Conservation (phyloP, 257 asterid species). For the Ligustrum vulgare region DNA sequence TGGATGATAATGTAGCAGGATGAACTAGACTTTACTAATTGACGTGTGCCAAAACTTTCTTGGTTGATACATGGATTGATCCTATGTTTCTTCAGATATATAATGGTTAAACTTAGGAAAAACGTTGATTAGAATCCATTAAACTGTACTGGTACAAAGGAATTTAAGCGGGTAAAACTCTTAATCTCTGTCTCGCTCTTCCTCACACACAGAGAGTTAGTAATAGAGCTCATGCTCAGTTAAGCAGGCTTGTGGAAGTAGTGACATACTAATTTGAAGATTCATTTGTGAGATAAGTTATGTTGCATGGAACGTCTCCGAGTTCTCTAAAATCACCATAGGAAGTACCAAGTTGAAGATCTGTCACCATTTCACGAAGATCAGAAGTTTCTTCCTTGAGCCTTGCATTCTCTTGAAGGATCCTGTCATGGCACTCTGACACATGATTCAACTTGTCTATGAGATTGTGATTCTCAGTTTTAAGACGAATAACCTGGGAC, state of each 20-base stretch:
- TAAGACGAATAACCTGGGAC: slow-evolving; percentile 71
- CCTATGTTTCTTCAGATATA: slow-evolving; percentile 10
- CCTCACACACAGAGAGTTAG: background rate
- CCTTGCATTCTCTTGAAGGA: slow-evolving; percentile 53
- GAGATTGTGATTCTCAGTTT: slow-evolving; percentile 59
- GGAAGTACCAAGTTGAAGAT: slow-evolving; percentile 48
- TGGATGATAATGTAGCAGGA: slow-evolving; percentile 38
- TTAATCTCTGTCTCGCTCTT: slow-evolving; percentile 17
- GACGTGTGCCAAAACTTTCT: slow-evolving; percentile 18
- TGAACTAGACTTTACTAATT: slow-evolving; percentile 19
- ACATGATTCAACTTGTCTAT: slow-evolving; percentile 55
- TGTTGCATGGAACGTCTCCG: slow-evolving; percentile 62
- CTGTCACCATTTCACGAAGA: slow-evolving; percentile 62
- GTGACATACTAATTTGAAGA: slow-evolving; percentile 47
- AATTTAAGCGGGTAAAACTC: slow-evolving; percentile 22
- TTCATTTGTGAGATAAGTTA: slow-evolving; percentile 60
- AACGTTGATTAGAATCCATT: slow-evolving; percentile 37
- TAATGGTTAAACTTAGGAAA: slow-evolving; percentile 21
- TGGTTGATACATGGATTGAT: slow-evolving; percentile 17
- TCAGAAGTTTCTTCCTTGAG: slow-evolving; percentile 71
- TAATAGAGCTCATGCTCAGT: slow-evolving; percentile 28
- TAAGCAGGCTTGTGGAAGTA: slow-evolving; percentile 45
- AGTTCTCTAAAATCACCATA: slow-evolving; percentile 51
- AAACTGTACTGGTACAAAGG: slow-evolving; percentile 32
- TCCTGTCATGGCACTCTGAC: slow-evolving; percentile 57